Evolutionary conservation across 2,329 filamentous ascomycete species (phyloP), one percentile per base, ranked within the genome.

Genomic region (Trichophyton benhamiae): DNA sequence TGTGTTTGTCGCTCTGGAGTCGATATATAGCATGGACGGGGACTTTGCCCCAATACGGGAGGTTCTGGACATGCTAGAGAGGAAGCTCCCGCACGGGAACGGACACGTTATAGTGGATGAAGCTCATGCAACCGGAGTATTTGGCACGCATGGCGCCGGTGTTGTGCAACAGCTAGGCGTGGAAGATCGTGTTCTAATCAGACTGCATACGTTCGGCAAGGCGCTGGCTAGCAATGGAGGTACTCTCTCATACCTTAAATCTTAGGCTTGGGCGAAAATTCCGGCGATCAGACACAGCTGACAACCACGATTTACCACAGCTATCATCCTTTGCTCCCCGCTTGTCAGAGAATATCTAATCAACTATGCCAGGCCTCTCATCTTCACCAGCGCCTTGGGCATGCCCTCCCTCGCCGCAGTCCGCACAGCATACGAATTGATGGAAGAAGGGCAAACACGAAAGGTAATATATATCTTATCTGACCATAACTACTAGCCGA

Each of bases 1-100:
- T 64, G 78, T 89, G 2, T 87, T 90, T 65, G 71, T 90, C n/a
- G 83, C 83, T 0, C 78, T 89, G 0, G 87, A 90, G 66, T 82
- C 81, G 0, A 77, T 90, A 0, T 92, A 94, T 71, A 91, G 87
- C 70, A 94, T 94, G 89, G 88, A 92, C 60, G 89, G 89, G 0
- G 87, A 91, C 66, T 74, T 89, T 17, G 82, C 82, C 0, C 86
- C 86, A 0, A 74, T 94, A 9, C 67, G 69, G 9, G 79, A 83
- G 4, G 81, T 91, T 17, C 78, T 87, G 1, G 71, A 78, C 0
- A 75, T 82, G 3, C 79, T 87, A 0, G 79, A 87, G 46, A 71
- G 74, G 0, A 67, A 80, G 0, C 72, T 90, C 0, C 82, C 85
- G 0, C 63, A 63, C 0, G 78, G 78, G 0, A 88, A 88, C 63